phyloP scores from a whole-genome alignment of 2,329 filamentous ascomycete genomes.

The Cercospora sojina region DNA sequence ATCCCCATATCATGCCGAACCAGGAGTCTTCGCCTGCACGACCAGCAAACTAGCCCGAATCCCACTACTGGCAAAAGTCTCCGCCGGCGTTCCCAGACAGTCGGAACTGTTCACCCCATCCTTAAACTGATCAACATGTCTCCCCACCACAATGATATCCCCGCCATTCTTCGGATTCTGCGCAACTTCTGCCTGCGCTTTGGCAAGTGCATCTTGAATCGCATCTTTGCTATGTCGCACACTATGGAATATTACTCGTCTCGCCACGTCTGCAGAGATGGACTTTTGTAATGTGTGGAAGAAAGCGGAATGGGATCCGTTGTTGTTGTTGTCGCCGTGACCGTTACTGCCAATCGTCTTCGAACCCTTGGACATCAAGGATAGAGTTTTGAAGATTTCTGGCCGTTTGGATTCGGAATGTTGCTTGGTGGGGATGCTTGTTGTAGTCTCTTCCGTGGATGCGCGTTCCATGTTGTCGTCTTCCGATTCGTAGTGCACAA shows the following conservation, averaged over 20 bases:
- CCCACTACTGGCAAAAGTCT: slow-evolving; percentile 58
- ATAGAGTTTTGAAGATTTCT: slow-evolving; percentile 11
- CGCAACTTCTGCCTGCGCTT: slow-evolving; percentile 60
- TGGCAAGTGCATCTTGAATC: slow-evolving; percentile 50
- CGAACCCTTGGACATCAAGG: slow-evolving; percentile 3
- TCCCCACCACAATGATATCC: slow-evolving; percentile 68
- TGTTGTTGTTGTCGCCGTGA: no score
- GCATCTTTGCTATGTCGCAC: slow-evolving; percentile 42
- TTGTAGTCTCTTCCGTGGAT: slow-evolving; percentile 22
- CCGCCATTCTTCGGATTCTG: slow-evolving; percentile 64
- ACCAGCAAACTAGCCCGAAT: slow-evolving; percentile 69
- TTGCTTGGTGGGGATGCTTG: slow-evolving; percentile 12
- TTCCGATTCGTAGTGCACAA: slow-evolving; percentile 59
- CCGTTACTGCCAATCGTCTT: slow-evolving; percentile 12
- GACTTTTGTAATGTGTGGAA: slow-evolving; percentile 59
- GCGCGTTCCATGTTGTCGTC: slow-evolving; percentile 17
- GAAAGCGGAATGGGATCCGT: slow-evolving; percentile 50
- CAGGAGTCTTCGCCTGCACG: slow-evolving; percentile 57
- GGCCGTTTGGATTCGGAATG: slow-evolving; percentile 17
- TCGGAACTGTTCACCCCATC: slow-evolving; percentile 37
- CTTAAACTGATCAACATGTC: slow-evolving; percentile 44
- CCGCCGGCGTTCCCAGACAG: slow-evolving; percentile 61
- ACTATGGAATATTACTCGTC: slow-evolving; percentile 60
- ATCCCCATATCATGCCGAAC: slow-evolving; percentile 9
- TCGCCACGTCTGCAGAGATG: slow-evolving; percentile 51